phyloP scores from a whole-genome alignment of 2,329 filamentous ascomycete species.

The Drechslerella stenobrocha region DNA sequence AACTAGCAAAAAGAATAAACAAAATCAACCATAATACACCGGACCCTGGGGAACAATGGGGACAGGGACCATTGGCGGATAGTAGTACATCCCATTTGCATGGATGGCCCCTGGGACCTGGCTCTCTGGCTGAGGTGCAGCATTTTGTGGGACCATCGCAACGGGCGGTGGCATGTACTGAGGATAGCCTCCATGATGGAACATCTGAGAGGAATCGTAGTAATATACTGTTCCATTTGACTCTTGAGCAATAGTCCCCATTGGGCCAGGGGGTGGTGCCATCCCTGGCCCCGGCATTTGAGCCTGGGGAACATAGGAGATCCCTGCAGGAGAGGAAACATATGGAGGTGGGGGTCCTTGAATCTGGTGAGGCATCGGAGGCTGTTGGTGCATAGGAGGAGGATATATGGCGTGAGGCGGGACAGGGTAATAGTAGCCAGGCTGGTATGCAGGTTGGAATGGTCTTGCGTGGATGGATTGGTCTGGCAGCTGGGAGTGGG shows the following conservation, averaged over 20 bases:
- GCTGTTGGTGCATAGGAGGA: conserved; percentile 45
- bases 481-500: conserved; percentile 71
- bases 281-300: conserved; percentile 55
- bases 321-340: conserved; percentile 51
- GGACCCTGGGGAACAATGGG: conserved; percentile 66
- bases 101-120: conserved; percentile 49
- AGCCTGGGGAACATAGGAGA: conserved; percentile 54
- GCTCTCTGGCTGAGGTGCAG: conserved; percentile 61
- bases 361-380: conserved; percentile 53
- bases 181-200: conserved; percentile 67
- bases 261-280: conserved; percentile 52
- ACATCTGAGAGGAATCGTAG: conserved; percentile 76
- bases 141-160: conserved; percentile 67
- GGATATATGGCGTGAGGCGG: conserved; percentile 46
- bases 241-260: conserved; percentile 71
- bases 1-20: conserved; percentile 1
- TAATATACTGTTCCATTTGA: conserved; percentile 97
- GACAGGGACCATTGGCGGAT: conserved; percentile 60
- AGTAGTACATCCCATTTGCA: conserved; percentile 67
- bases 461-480: conserved; percentile 85
- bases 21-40: conserved; percentile 57
- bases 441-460: conserved; percentile 72
- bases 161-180: conserved; percentile 45
- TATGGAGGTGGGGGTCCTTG: conserved; percentile 54
- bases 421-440: conserved; percentile 43